Evolutionary conservation across 2,329 filamentous ascomycete genomes (phyloP).

Genomic region (Sordariomycetes sp.): DNA sequence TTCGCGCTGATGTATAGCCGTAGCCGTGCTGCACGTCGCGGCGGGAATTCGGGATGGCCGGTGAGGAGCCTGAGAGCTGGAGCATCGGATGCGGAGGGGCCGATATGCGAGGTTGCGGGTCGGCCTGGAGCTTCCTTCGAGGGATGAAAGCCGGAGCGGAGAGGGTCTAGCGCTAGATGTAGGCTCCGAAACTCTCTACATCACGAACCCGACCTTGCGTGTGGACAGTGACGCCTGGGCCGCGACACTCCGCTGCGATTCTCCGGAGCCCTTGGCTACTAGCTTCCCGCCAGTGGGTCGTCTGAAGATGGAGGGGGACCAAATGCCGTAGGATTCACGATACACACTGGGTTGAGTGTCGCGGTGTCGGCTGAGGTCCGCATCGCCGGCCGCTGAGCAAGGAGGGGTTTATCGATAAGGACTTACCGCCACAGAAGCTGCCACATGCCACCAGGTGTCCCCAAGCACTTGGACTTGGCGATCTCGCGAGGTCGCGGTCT

Average conservation of each 20-base stretch:
- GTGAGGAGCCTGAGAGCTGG: background rate
- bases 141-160: background rate
- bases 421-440: background rate
- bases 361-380: background rate
- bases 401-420: conserved; percentile 6
- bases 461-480: background rate
- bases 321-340: background rate
- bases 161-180: background rate
- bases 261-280: background rate
- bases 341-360: background rate
- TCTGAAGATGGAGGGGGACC: background rate
- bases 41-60: background rate
- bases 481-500: background rate
- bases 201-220: background rate
- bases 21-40: background rate
- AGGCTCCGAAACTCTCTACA: background rate
- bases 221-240: background rate
- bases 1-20: background rate
- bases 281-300: background rate
- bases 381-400: too few relatives aligned
- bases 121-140: background rate
- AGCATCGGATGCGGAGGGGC: background rate
- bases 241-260: background rate
- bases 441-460: background rate
- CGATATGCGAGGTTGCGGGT: background rate